A percentile compares a stretch with the other conserved stretches of the same genome.
Conservation (phyloP, 2,329 filamentous ascomycete genomes). For the Lachnellula willkommii region DNA sequence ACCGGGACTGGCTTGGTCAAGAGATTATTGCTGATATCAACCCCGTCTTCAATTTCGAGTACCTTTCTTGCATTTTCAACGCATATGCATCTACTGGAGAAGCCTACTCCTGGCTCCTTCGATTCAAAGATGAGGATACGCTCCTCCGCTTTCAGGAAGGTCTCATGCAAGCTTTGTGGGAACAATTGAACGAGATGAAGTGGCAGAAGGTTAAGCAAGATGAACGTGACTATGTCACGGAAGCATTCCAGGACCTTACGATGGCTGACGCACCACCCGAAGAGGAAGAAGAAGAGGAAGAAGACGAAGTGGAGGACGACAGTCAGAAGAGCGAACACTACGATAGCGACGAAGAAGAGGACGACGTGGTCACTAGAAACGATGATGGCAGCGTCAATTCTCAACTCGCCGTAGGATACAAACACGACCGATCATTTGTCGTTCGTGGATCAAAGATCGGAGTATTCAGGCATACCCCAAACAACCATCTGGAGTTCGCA, state of each 20-base stretch:
- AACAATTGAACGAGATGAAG: conserved; percentile 88
- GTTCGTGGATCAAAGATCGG: conserved; percentile 97
- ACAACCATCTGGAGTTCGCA: conserved; percentile 90
- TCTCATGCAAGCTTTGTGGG: conserved; percentile 93
- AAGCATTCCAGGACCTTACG: conserved; percentile 89
- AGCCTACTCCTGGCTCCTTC: conserved; percentile 90
- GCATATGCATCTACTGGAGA: conserved; percentile 84
- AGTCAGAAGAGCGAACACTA: conserved; percentile 67
- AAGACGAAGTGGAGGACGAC: conserved; percentile 54
- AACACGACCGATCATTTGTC: conserved; percentile 94
- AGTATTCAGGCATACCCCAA: conserved; percentile 92
- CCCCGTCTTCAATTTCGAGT: conserved; percentile 98
- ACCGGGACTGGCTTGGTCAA: conserved; percentile 82
- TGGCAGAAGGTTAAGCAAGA: conserved; percentile 91
- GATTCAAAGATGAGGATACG: conserved; percentile 78
- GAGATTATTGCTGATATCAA: conserved; percentile 86
- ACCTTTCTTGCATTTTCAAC: conserved; percentile 98
- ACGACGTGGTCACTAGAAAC: conserved; percentile 62
- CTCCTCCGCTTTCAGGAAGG: conserved; percentile 88
- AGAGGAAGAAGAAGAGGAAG: conserved; percentile 40
- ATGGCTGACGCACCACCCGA: conserved; percentile 72
- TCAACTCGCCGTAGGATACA: conserved; percentile 91
- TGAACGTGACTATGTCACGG: conserved; percentile 88
- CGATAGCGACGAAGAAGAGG: conserved; percentile 72
- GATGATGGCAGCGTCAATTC: conserved; percentile 84